Base-by-base conservation (phyloP, 306 rosid genomes). In the Quercus bicolor region DNA sequence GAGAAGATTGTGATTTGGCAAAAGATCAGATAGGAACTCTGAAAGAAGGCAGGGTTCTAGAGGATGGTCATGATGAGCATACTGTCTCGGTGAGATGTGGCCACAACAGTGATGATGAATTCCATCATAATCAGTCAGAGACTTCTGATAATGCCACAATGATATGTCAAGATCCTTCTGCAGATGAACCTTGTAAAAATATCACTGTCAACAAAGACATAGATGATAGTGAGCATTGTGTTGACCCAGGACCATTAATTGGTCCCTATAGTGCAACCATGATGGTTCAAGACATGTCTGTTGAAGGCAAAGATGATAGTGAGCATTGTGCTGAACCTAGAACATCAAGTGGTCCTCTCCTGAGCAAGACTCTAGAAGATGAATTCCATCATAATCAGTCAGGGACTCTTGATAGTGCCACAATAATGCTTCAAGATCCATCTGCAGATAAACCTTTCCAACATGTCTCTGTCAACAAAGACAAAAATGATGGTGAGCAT, bases 11-110 rank as follows among this genome's bases (percentile, higher is more conserved):
- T 85, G 81, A 18, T 31, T 60, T 68, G 24, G 65, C 77, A 53
- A 84, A 75, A 66, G 72, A 51, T 77, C 76, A n/a, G 75, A 75
- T 16, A 57, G 83, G 18, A 56, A 78, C 59, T 78, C 59, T 54
- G 31, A 76, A 69, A 55, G 84, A 73, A 78, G 77, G 76, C 60
- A n/a, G 28, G 21, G 72, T 65, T 70, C 26, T 11, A 54, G 84
- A 84, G 82, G 90, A 74, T 54, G 76, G n/a, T 54, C 75, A 29
- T 40, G 48, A 26, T 71, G 73, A 62, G 76, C 65, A 23, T 84
- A 4, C 56, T 76, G 77, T 74, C 66, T 76, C 90, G 68, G 80
- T 85, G 75, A 70, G 26, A 52, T 51, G 73, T 72, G 75, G 62
- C 59, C 57, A 76, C 45, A 72, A 56, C 43, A 52, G 72, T 54